Percentiles rank a stretch among this genome's conserved stretches.
Conservation (phyloP, 2,329 filamentous ascomycete genomes). For the Chaetomiaceae sp. region DNA sequence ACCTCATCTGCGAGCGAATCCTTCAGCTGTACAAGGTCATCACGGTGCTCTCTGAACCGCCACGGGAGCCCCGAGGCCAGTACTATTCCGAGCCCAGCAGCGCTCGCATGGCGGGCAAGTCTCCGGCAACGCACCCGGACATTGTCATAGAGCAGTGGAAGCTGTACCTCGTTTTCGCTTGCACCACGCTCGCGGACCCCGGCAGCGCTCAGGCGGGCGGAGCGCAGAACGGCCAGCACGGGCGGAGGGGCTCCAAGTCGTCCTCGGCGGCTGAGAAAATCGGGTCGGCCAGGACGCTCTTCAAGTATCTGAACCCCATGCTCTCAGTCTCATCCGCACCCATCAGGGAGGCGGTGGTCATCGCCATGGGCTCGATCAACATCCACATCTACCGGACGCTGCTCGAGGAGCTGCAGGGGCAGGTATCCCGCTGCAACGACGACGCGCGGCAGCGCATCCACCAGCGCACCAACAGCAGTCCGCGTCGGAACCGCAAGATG, state of each 20-base stretch:
- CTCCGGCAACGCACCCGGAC: constrained; percentile 71
- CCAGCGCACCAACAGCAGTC: constrained; percentile 77
- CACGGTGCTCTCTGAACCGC: constrained; percentile 69
- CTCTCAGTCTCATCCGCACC: constrained; percentile 74
- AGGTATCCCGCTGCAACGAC: constrained; percentile 80
- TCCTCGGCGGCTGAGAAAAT: constrained; percentile 68
- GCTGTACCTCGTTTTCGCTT: constrained; percentile 92
- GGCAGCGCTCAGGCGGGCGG: constrained; percentile 59
- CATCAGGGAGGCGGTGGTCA: constrained; percentile 84
- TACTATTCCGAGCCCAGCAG: constrained; percentile 59
- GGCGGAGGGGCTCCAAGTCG: constrained; percentile 72
- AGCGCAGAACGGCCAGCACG: constrained; percentile 63
- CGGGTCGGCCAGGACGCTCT: constrained; percentile 80
- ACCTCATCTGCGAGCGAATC: constrained; percentile 87
- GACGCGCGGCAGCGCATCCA: constrained; percentile 85
- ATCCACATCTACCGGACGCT: constrained; percentile 87
- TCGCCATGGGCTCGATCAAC: constrained; percentile 91
- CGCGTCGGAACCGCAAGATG: constrained; percentile 75
- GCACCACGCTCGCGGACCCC: constrained; percentile 85
- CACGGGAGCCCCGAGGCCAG: constrained; percentile 60
- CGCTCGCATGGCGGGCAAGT: constrained; percentile 47
- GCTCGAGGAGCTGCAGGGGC: constrained; percentile 83
- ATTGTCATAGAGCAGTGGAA: constrained; percentile 97
- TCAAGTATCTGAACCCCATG: constrained; percentile 86
- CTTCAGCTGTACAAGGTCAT: constrained; percentile 90